Conservation (phyloP, 1,284 basidiomycete genomes). For the Ceratobasidium papillatum region DNA sequence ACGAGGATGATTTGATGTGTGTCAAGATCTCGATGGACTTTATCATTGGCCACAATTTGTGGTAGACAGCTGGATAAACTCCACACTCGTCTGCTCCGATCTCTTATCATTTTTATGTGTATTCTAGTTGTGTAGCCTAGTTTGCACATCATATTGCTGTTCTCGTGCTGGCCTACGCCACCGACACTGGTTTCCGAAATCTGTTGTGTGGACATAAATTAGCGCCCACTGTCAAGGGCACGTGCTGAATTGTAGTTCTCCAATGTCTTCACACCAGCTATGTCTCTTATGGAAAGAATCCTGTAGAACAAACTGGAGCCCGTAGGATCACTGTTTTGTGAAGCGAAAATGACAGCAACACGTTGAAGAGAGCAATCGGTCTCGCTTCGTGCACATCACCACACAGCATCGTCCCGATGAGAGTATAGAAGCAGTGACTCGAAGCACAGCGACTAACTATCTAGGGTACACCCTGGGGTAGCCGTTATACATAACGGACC, state of each 20-base stretch:
- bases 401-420: not conserved
- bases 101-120: not conserved
- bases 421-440: not conserved
- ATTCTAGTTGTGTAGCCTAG: not conserved
- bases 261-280: too few relatives aligned
- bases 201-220: too few relatives aligned
- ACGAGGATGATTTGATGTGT: slow-evolving; percentile 84
- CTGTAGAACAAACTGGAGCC: not conserved
- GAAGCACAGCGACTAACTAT: not conserved
- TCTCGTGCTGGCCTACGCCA: too few relatives aligned
- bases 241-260: too few relatives aligned
- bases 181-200: too few relatives aligned
- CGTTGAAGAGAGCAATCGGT: not conserved
- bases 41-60: slow-evolving; percentile 46
- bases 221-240: too few relatives aligned
- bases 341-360: not conserved
- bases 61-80: not conserved
- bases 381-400: not conserved
- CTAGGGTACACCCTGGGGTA: not conserved
- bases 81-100: not conserved
- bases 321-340: not conserved
- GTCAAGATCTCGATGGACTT: slow-evolving; percentile 82
- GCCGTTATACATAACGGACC: not conserved
- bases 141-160: not conserved
- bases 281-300: too few relatives aligned